Evolutionary conservation across 1,284 basidiomycete species (phyloP).

Genomic region (Trametes sp.): DNA sequence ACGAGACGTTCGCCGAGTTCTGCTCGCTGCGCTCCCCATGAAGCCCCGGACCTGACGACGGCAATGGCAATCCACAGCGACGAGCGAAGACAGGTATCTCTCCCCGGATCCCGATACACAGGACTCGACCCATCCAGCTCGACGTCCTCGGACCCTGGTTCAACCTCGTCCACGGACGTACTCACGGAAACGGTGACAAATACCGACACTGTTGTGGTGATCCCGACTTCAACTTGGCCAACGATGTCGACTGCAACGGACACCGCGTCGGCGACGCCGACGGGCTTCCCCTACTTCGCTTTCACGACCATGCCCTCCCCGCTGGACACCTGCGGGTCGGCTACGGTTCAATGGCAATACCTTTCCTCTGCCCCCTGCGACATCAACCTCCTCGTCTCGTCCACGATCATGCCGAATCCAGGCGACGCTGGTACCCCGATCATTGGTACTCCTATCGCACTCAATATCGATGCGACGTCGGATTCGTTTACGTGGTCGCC

Average conservation of each 20-base stretch:
- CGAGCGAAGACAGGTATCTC: conserved; percentile 8
- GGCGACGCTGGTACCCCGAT: not conserved
- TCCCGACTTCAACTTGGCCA: not conserved
- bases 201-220: conserved; percentile 3
- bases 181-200: not conserved
- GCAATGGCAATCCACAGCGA: conserved; percentile 18
- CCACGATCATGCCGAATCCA: not conserved
- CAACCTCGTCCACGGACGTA: not conserved
- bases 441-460: conserved; percentile 8
- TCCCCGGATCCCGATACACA: conserved; percentile 2
- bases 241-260: conserved; percentile 7
- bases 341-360: conserved; percentile 34
- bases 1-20: conserved; percentile 14
- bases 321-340: conserved; percentile 26
- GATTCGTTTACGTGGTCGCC: conserved; percentile 31
- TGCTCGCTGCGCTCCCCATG: not conserved
- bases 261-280: not conserved
- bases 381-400: conserved; percentile 1
- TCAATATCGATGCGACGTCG: conserved; percentile 19
- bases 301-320: not conserved
- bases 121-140: conserved; percentile 5
- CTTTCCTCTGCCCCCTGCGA: conserved; percentile 16
- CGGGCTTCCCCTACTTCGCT: not conserved
- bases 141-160: not conserved
- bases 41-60: conserved; percentile 1